Evolutionary conservation across 768 basidiomycete genomes (phyloP).

Genomic region (Naganishia friedmannii): DNA sequence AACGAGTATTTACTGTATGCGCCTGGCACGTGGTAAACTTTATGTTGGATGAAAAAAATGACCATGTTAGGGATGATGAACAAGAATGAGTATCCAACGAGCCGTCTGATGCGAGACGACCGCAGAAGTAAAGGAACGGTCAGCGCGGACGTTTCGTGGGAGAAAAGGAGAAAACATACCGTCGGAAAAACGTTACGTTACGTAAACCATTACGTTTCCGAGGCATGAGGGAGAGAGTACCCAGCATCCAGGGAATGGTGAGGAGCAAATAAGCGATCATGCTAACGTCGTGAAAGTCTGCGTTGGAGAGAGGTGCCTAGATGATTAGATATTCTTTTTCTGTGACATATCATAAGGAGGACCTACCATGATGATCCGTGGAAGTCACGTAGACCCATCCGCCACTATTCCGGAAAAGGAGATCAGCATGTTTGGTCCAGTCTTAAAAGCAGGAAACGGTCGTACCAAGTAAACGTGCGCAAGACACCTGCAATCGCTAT

Average conservation of each 20-base stretch:
- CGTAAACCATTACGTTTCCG: not conserved
- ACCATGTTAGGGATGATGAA: conserved; percentile 66
- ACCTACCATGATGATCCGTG: conserved; percentile 64
- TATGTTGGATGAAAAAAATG: conserved; percentile 83
- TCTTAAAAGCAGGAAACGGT: conserved; percentile 15
- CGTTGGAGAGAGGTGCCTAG: not conserved
- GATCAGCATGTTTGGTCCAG: not conserved
- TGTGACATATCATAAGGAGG: too few relatives aligned
- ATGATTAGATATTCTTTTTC: not conserved
- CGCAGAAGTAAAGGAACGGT: not conserved
- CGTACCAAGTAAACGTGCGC: conserved; percentile 67
- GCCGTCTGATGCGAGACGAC: conserved; percentile 54
- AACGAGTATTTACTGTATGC: conserved; percentile 83
- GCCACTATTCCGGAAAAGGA: conserved; percentile 53
- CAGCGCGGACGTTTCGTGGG: not conserved
- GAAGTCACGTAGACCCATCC: conserved; percentile 90
- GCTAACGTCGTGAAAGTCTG: conserved; percentile 73
- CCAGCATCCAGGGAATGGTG: conserved; percentile 86
- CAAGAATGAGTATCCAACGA: conserved; percentile 67
- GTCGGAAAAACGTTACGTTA: not conserved
- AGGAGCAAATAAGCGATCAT: conserved; percentile 83
- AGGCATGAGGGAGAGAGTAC: conserved; percentile 64
- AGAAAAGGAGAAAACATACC: not conserved
- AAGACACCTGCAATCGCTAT: conserved; percentile 65
- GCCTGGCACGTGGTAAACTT: conserved; percentile 72